Conservation (phyloP, 1,284 basidiomycete species). For the Ustilago shanxiensis region DNA sequence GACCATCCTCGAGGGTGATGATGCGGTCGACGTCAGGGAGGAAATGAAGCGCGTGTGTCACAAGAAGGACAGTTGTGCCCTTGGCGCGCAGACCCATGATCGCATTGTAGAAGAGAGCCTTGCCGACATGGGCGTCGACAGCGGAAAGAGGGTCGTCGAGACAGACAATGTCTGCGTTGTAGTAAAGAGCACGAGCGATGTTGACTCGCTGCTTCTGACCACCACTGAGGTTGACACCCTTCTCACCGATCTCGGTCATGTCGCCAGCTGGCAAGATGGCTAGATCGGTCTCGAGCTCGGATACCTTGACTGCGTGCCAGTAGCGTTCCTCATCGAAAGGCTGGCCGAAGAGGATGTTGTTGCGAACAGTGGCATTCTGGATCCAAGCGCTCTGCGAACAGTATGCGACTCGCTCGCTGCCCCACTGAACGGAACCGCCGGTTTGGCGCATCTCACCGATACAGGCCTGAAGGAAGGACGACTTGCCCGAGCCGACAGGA, state of each 20-base stretch:
- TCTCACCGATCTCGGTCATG: conserved; percentile 76
- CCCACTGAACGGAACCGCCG: conserved; percentile 61
- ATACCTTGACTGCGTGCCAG: conserved; percentile 62
- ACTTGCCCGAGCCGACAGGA: conserved; percentile 68
- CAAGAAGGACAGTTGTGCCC: conserved; percentile 66
- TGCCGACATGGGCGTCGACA: conserved; percentile 69
- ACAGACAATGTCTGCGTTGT: conserved; percentile 77
- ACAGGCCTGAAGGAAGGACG: conserved; percentile 63
- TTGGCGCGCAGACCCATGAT: conserved; percentile 57
- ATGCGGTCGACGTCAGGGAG: conserved; percentile 77
- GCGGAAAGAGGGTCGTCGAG: conserved; percentile 83
- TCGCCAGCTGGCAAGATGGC: conserved; percentile 81
- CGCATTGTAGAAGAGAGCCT: conserved; percentile 67
- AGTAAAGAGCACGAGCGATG: conserved; percentile 81
- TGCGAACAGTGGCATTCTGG: conserved; percentile 81
- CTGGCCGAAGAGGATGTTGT: conserved; percentile 72
- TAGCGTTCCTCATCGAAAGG: conserved; percentile 74
- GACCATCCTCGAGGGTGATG: conserved; percentile 80
- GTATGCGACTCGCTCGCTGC: conserved; percentile 75
- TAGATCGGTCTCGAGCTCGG: conserved; percentile 74
- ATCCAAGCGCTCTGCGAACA: conserved; percentile 91
- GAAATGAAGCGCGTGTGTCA: conserved; percentile 72
- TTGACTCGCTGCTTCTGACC: conserved; percentile 79
- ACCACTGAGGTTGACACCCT: conserved; percentile 73
- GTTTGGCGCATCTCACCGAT: conserved; percentile 67